Evolutionary conservation across 2,329 filamentous ascomycete genomes (phyloP), one percentile per base, ranked within the genome.

Genomic region (Westerdykella aurantiaca): DNA sequence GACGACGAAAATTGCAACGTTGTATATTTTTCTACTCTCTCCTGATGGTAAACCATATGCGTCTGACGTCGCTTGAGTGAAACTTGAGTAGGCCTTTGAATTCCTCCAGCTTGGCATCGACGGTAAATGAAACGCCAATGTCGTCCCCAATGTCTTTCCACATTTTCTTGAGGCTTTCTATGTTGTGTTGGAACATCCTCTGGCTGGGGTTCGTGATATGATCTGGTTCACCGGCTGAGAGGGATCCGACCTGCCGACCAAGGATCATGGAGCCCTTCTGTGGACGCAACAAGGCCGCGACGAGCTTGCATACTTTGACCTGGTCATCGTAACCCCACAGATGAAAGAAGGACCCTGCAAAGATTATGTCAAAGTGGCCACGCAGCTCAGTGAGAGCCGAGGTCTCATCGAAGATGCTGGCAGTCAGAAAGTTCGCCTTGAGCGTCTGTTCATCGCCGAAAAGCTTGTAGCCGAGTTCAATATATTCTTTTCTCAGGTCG

Each of bases 401-500:
- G 10, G 55, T 41, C 6, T 51, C 23, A 10, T 60, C 58, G 35
- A 78, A 58, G 46, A 79, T 63, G 47, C 79, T 72, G 17, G 75
- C 77, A 1, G 69, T 55, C 23, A 81, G 61, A 48, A 81, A 79
- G 1, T 66, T 68, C 2, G 70, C 69, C 16, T 66, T 66, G 5
- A 80, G 62, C 29, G 44, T 68, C n/a, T 66, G 56, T 21, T 44
- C 46, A 42, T 67, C 63, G 6, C 39, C 34, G 45, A 66, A 67
- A 16, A 66, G 52, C 39, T 57, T 46, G 45, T 63, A 81, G 22
- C 79, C 79, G n/a, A 78, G 60, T 10, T 78, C 70, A 41, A 81
- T 69, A 50, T 81, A 78, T 10, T 57, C 53, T 1, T 50, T 17
- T 23, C 58, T 51, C 14, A 73, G 50, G 44, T 75, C 71, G 12